Conservation (phyloP, 2,329 filamentous ascomycete genomes). For the Furcasterigmium furcatum region DNA sequence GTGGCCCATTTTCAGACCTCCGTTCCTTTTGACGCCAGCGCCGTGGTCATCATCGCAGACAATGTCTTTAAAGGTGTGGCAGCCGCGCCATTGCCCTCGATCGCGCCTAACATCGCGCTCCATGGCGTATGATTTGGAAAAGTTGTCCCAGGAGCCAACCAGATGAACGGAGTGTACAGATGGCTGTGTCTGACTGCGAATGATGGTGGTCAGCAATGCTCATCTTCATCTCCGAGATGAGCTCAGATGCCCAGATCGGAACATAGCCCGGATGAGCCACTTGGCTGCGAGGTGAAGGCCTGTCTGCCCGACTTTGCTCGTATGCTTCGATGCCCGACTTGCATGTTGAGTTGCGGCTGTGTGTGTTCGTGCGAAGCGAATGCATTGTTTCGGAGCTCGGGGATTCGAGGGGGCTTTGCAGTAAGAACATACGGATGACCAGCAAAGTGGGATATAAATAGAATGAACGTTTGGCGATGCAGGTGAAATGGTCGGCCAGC, state of each 20-base stretch:
- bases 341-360: too few species aligned
- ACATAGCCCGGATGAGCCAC: not conserved
- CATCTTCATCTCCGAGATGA: not conserved
- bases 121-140: slow-evolving; percentile 74
- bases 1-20: slow-evolving; percentile 85
- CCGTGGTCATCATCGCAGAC: slow-evolving; percentile 70
- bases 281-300: too few species aligned
- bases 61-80: slow-evolving; percentile 82
- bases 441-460: too few species aligned
- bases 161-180: slow-evolving; percentile 70
- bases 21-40: slow-evolving; percentile 56
- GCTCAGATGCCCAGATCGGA: not conserved
- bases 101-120: slow-evolving; percentile 75
- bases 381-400: not conserved
- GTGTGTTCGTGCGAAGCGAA: too few species aligned
- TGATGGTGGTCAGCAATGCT: slow-evolving; percentile 18
- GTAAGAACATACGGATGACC: not conserved
- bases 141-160: slow-evolving; percentile 95
- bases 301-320: too few species aligned
- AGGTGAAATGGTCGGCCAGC: not conserved
- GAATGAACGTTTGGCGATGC: not conserved
- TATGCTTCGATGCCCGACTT: too few species aligned
- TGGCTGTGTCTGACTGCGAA: slow-evolving; percentile 53
- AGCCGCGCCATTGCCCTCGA: slow-evolving; percentile 78
- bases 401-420: not conserved